phyloP scores from a whole-genome alignment of 148 eudicot species.

The Hydrangea macrophylla region DNA sequence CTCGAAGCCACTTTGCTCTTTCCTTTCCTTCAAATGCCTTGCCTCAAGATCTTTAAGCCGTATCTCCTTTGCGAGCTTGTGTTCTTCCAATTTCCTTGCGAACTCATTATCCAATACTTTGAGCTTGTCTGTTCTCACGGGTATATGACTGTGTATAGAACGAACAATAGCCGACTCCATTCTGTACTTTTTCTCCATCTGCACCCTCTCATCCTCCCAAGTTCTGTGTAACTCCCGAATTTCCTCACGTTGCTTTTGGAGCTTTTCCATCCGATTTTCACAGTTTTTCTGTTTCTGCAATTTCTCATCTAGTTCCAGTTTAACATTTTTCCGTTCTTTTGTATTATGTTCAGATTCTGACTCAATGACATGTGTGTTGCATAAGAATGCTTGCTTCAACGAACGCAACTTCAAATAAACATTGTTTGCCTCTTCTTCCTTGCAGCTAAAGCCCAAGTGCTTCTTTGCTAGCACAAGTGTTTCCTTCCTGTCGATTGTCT shows the following conservation, averaged over 20 bases:
- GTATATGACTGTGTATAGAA: slow-evolving; percentile 29
- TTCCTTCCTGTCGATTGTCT: slow-evolving; percentile 52
- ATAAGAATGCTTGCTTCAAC: slow-evolving; percentile 41
- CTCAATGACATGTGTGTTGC: slow-evolving; percentile 20
- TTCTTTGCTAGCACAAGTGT: slow-evolving; percentile 50
- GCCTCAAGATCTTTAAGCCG: slow-evolving; percentile 38
- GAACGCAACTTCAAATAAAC: slow-evolving; percentile 43
- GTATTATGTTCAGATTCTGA: slow-evolving; percentile 18
- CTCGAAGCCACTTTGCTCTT: slow-evolving; percentile 33
- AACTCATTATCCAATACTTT: slow-evolving; percentile 34
- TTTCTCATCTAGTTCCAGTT: too few species aligned
- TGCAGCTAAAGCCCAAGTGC: slow-evolving; percentile 49
- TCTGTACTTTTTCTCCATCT: slow-evolving; percentile 35
- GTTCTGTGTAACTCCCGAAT: slow-evolving; percentile 28
- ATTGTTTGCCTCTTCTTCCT: slow-evolving; percentile 44
- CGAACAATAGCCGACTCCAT: slow-evolving; percentile 36
- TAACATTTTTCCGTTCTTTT: too few species aligned
- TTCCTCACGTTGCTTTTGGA: slow-evolving; percentile 47
- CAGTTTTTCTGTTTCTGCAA: slow-evolving; percentile 36
- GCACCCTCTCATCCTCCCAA: slow-evolving; percentile 36
- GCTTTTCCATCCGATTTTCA: slow-evolving; percentile 33
- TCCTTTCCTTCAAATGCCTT: slow-evolving; percentile 39
- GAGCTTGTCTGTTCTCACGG: slow-evolving; percentile 36
- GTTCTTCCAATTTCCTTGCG: slow-evolving; percentile 41
- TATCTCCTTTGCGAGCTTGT: slow-evolving; percentile 26